Evolutionary conservation across 2,329 filamentous ascomycete genomes (phyloP), one percentile per base, ranked within the genome.

Genomic region (Chrysosphaeria jannelii): DNA sequence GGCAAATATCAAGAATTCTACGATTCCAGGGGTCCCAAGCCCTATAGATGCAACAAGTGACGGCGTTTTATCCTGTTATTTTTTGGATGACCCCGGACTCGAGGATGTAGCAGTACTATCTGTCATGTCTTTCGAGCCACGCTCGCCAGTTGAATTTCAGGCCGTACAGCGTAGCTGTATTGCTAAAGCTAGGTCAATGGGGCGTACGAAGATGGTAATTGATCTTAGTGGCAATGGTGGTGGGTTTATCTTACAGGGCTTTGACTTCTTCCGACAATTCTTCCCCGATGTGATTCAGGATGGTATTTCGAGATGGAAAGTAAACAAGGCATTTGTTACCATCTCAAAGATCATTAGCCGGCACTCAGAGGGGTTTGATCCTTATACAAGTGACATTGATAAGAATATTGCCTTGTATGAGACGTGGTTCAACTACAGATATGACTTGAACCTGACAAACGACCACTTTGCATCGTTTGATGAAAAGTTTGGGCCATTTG

Each of bases 191-290:
- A 30, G 38, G 1, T 42, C 45, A 7, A 47, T 45, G 1, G 53
- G 51, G 27, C 64, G 61, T 41, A 60, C 48, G 21, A 60, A 58
- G 36, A 48, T 67, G 0, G 51, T 67, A 8, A 43, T 68, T 14
- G 60, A 66, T 31, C 39, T 66, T 5, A 50, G 48, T 4, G 48
- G 47, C 22, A 67, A 67, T 31, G 53, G 50, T 3, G 62, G 62
- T 20, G 61, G 62, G 13, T 50, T 47, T 9, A 53, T 66, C 21
- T 36, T 61, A 6, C 48, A 55, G n/a, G 61, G 56, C 10, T 62
- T 60, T 31, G 60, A 65, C 34, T 45, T 68, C 13, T 65, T 66
- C 42, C 54, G 56, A 25, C 42, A 54, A 36, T 43, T 63, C 0
- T 55, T 57, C 40, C 48, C 47, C 4, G 16, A 18, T n/a, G 7